Percentiles rank a stretch among this genome's conserved stretches.
Evolutionary conservation across 108 stramenopile genomes (phyloP).

Genomic region (Discostella pseudostelligera): DNA sequence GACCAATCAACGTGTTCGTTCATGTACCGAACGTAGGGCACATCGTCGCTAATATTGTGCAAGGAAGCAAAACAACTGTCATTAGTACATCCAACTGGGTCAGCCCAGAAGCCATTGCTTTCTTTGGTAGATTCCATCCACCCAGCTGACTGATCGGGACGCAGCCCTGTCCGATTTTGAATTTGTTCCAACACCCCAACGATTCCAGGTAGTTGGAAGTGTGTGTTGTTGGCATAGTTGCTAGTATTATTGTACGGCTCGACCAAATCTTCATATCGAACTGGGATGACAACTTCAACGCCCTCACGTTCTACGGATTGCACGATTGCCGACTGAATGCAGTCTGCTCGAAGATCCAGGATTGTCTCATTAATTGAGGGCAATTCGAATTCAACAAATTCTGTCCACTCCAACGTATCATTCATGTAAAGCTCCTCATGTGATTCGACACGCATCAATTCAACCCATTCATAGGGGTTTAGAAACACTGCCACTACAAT

Average conservation of each 20-base stretch:
- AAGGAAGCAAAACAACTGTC: constrained; percentile 22
- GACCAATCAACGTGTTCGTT: constrained; percentile 58
- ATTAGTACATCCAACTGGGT: constrained; percentile 48
- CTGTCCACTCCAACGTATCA: constrained; percentile 27
- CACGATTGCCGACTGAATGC: constrained; percentile 49
- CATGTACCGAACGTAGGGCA: constrained; percentile 49
- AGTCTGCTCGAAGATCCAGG: constrained; percentile 50
- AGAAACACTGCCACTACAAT: constrained; percentile 41
- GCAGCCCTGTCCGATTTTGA: constrained; percentile 32
- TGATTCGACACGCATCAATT: constrained; percentile 52
- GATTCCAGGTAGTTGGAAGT: constrained; percentile 22
- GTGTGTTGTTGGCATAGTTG: background rate
- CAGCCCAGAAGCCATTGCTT: constrained; percentile 39
- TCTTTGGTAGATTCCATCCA: constrained; percentile 50
- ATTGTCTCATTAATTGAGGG: constrained; percentile 49
- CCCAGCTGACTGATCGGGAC: constrained; percentile 49
- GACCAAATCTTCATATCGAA: constrained; percentile 51
- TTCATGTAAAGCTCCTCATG: constrained; percentile 21
- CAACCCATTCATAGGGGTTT: constrained; percentile 61
- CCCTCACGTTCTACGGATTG: constrained; percentile 44
- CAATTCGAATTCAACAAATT: constrained; percentile 25
- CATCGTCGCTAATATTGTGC: constrained; percentile 35
- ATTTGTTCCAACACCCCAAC: constrained; percentile 41
- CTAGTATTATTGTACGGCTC: constrained; percentile 28
- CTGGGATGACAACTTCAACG: constrained; percentile 46